These are phyloP conservation scores for Boletus sp. DNA, from an alignment of 768 basidiomycete genomes.

Conservation along the genomic window DNA sequence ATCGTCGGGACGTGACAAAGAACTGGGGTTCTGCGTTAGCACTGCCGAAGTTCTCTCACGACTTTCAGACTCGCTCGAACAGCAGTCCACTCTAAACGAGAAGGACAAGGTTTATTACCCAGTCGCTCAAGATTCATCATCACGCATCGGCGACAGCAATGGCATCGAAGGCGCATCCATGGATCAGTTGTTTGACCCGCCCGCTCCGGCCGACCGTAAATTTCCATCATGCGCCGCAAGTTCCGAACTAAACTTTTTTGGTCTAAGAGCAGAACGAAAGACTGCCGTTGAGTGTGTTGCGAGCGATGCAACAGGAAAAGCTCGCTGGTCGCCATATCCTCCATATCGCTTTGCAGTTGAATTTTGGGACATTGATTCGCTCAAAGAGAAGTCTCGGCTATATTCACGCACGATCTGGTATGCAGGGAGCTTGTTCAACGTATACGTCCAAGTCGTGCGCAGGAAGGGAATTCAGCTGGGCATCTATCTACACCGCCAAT, in stretches of 20 bases:
- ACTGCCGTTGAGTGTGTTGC: constrained; percentile 41
- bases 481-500: constrained; percentile 86
- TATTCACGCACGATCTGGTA: constrained; percentile 89
- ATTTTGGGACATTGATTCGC: constrained; percentile 80
- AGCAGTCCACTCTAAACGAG: constrained; percentile 12
- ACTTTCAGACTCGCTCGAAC: constrained; percentile 22
- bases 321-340: constrained; percentile 65
- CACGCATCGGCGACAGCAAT: constrained; percentile 70
- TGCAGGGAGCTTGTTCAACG: constrained; percentile 83
- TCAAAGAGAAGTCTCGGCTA: constrained; percentile 81
- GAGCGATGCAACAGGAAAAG: constrained; percentile 41
- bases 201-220: constrained; percentile 22
- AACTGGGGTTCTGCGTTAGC: constrained; percentile 60
- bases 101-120: constrained; percentile 52
- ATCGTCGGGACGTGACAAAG: constrained; percentile 46
- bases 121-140: constrained; percentile 64
- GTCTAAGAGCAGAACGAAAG: constrained; percentile 47
- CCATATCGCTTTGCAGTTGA: constrained; percentile 86
- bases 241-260: constrained; percentile 61
- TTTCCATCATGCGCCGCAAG: constrained; percentile 27
- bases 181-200: constrained; percentile 63
- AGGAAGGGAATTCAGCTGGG: constrained; percentile 83
- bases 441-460: constrained; percentile 84
- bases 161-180: constrained; percentile 53
- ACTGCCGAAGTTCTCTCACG: constrained; percentile 48